Evolutionary conservation across 768 basidiomycete genomes (phyloP).

Genomic region (Pulveroboletus sp.): DNA sequence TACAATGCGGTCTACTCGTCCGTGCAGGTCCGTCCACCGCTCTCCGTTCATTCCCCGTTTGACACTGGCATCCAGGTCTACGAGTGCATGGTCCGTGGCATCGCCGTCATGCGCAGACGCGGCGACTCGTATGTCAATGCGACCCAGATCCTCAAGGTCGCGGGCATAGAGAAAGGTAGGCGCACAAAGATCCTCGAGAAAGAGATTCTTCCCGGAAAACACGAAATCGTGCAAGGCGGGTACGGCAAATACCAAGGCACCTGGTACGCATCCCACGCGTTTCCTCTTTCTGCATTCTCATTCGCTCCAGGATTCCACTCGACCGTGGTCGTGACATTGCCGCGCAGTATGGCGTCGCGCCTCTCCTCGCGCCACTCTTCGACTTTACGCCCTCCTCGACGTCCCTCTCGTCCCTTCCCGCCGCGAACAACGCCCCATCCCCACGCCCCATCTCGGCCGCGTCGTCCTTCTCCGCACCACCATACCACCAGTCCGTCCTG

Average conservation of each 20-base stretch:
- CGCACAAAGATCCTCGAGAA: conserved; percentile 97
- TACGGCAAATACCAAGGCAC: conserved; percentile 99
- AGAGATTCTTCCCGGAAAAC: conserved; percentile 90
- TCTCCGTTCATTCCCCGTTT: background rate
- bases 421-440: conserved; percentile 43
- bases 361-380: conserved; percentile 84
- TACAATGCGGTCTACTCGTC: conserved; percentile 93
- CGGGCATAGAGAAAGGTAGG: conserved; percentile 94
- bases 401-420: conserved; percentile 65
- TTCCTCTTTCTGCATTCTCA: conserved; percentile 9
- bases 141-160: conserved; percentile 98
- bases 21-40: conserved; percentile 55
- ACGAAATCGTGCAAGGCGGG: conserved; percentile 98
- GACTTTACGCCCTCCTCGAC: conserved; percentile 83
- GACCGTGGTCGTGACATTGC: conserved; percentile 93
- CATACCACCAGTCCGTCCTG: conserved; percentile 53
- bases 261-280: conserved; percentile 56
- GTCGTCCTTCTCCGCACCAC: conserved; percentile 57
- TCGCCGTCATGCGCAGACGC: conserved; percentile 96
- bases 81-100: conserved; percentile 97
- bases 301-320: conserved; percentile 78
- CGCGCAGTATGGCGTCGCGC: conserved; percentile 84
- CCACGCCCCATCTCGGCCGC: conserved; percentile 66
- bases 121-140: conserved; percentile 96
- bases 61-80: conserved; percentile 57